Conservation (phyloP, 23 red algal species). For the Agarophyton chilense region DNA sequence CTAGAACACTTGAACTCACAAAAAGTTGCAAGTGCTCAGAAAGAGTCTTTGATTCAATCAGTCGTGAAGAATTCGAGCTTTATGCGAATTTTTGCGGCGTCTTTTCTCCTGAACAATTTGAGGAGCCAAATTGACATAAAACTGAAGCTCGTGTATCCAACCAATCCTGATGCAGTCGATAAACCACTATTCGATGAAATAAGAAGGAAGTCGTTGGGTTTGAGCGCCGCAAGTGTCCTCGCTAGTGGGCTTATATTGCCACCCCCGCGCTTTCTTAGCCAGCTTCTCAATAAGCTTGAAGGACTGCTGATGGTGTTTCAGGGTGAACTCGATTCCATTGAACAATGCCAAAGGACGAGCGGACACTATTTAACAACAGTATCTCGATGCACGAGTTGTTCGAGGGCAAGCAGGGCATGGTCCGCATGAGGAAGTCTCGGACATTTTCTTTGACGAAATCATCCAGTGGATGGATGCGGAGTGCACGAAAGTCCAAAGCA, state of each 20-base stretch:
- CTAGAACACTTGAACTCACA: conserved; percentile 35
- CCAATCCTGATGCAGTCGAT: conserved; percentile 44
- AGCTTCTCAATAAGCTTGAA: conserved; percentile 60
- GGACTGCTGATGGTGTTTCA: conserved; percentile 79
- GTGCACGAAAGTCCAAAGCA: neutral
- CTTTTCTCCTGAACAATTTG: conserved; percentile 59
- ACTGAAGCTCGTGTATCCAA: conserved; percentile 74
- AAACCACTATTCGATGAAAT: conserved; percentile 62
- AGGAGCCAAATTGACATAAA: conserved; percentile 61
- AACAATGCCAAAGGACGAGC: conserved; percentile 57
- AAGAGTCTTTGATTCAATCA: conserved; percentile 15
- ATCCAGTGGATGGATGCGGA: conserved; percentile 43
- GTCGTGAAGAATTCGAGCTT: conserved; percentile 24
- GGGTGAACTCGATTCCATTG: conserved; percentile 80
- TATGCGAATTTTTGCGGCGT: conserved; percentile 27
- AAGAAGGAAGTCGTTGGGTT: conserved; percentile 63
- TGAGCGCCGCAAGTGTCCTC: conserved; percentile 72
- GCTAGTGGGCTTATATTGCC: conserved; percentile 73
- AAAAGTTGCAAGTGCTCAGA: neutral
- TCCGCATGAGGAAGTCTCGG: conserved; percentile 51
- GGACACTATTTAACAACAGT: conserved; percentile 26
- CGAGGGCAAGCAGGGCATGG: conserved; percentile 69
- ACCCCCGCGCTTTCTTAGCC: conserved; percentile 36
- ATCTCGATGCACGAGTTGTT: conserved; percentile 45
- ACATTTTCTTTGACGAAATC: conserved; percentile 29